Percentiles rank a stretch among this genome's conserved stretches.
phyloP scores from a whole-genome alignment of 176 grass and related monocot species.

The Raddia distichophylla region DNA sequence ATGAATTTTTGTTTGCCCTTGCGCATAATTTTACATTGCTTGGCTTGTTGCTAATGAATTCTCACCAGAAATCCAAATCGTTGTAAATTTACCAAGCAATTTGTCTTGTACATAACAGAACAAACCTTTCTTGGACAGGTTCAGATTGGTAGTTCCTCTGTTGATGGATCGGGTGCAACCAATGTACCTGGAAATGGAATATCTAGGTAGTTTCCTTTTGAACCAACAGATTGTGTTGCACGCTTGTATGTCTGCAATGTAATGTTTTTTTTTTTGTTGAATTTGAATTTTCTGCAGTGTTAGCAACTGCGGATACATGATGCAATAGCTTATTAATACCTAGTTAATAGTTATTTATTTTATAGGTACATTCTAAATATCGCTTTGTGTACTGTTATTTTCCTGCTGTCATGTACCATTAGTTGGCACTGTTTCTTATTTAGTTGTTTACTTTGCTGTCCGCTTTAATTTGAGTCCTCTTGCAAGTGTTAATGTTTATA shows the following conservation, averaged over 20 bases:
- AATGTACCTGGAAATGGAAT: slow-evolving; percentile 44
- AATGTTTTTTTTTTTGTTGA: not conserved
- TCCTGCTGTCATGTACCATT: not conserved
- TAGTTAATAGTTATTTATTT: not conserved
- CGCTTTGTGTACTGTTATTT: not conserved
- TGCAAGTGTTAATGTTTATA: too few species aligned
- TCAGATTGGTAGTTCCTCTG: slow-evolving; percentile 85
- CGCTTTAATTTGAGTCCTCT: too few species aligned
- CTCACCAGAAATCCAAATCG: not conserved
- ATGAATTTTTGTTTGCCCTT: slow-evolving; percentile 44
- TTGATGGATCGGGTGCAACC: slow-evolving; percentile 68
- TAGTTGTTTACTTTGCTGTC: too few species aligned
- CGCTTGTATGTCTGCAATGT: not conserved
- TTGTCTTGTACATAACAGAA: not conserved
- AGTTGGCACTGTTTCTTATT: not conserved
- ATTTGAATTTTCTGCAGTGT: not conserved
- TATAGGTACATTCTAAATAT: not conserved
- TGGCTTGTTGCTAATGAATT: not conserved
- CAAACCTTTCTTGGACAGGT: slow-evolving; percentile 48
- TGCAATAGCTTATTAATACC: not conserved
- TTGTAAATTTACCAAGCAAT: not conserved
- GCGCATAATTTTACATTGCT: slow-evolving; percentile 3
- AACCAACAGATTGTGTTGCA: not conserved
- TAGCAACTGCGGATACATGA: not conserved
- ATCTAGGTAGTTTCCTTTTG: slow-evolving; percentile 35